These are phyloP conservation scores for Lavandula angustifolia DNA, from an alignment of 257 asterid genomes.

Conservation along the genomic window DNA sequence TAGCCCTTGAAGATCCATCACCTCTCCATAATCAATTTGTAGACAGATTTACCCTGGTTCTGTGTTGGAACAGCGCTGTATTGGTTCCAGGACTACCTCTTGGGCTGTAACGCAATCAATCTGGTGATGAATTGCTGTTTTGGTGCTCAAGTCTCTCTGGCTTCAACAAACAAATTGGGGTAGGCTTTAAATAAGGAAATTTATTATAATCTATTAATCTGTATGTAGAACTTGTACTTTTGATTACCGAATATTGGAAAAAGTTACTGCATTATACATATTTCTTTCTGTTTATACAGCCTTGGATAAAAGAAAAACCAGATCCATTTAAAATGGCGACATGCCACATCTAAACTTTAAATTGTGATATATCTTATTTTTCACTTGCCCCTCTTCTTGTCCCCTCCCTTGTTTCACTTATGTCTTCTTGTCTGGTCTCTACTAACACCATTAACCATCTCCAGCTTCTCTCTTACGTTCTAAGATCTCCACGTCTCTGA, in stretches of 20 bases:
- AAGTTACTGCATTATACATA: not conserved
- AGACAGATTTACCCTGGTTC: not conserved
- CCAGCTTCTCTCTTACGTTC: conserved; percentile 15
- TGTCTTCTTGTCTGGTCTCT: conserved; percentile 11
- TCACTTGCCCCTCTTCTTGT: not conserved
- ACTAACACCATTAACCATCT: conserved; percentile 2
- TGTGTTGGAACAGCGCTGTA: not conserved
- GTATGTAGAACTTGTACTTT: not conserved
- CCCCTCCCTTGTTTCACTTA: conserved; percentile 3
- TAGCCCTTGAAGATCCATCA: not conserved
- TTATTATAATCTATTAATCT: not conserved
- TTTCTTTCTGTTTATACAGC: not conserved
- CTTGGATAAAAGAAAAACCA: not conserved
- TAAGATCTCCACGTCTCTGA: not conserved
- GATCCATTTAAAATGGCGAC: not conserved
- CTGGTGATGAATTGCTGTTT: conserved; percentile 2
- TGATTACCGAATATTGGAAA: not conserved
- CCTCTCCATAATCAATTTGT: not conserved
- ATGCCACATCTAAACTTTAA: not conserved
- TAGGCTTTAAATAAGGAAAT: not conserved
- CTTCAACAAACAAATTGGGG: conserved; percentile 4
- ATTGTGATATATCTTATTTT: not conserved
- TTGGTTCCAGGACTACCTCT: not conserved
- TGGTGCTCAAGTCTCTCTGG: not conserved
- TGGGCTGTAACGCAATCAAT: not conserved